Percentiles rank a stretch among this genome's conserved stretches.
Evolutionary conservation across 768 basidiomycete species (phyloP).

Genomic region (Antrodiella citrinella): DNA sequence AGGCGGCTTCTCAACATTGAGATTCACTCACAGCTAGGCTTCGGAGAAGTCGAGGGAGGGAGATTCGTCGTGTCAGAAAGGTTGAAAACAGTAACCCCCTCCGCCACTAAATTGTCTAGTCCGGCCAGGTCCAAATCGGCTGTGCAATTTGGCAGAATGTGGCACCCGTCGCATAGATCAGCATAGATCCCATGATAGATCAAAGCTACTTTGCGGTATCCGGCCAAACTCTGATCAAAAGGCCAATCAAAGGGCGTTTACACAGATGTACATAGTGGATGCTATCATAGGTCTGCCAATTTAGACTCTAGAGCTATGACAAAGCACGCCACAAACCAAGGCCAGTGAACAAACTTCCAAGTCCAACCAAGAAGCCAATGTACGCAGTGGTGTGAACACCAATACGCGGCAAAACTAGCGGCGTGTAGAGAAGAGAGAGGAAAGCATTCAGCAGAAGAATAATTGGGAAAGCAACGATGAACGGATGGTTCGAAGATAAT

Average conservation of each 20-base stretch:
- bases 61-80: background rate
- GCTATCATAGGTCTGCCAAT: background rate
- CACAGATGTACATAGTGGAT: too few relatives aligned
- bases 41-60: background rate
- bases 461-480: constrained; percentile 22
- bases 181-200: too few relatives aligned
- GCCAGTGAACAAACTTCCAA: constrained; percentile 67
- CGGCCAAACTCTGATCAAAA: background rate
- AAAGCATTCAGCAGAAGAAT: constrained; percentile 33
- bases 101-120: background rate
- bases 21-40: too few relatives aligned
- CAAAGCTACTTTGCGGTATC: background rate
- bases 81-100: background rate
- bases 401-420: constrained; percentile 57
- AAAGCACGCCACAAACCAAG: constrained; percentile 67
- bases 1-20: too few relatives aligned
- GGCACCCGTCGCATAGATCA: background rate
- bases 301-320: constrained; percentile 24
- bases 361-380: constrained; percentile 52
- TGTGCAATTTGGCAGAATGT: background rate
- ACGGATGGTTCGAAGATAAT: constrained; percentile 14
- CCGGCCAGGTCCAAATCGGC: background rate
- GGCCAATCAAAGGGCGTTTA: background rate
- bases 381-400: constrained; percentile 76
- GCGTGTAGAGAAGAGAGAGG: constrained; percentile 59